These are phyloP conservation scores for Phytophthora quininea DNA, from an alignment of 352 stramenopile genomes.

Conservation along the genomic window DNA sequence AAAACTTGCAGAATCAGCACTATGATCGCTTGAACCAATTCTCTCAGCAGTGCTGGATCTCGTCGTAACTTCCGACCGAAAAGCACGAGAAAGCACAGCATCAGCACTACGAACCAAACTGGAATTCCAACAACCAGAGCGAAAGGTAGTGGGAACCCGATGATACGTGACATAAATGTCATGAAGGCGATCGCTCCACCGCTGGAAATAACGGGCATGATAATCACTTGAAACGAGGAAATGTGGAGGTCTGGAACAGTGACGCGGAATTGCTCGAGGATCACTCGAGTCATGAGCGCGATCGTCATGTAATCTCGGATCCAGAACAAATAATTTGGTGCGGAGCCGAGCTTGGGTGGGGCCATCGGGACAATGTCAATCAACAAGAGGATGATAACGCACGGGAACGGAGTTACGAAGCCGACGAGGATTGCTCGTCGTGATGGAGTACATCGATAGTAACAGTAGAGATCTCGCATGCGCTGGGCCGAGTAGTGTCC, in stretches of 20 bases:
- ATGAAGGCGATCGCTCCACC: conserved; percentile 13
- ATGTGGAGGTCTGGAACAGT: conserved; percentile 16
- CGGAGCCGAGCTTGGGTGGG: conserved; percentile 17
- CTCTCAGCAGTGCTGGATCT: conserved; percentile 7
- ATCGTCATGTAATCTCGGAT: conserved; percentile 29
- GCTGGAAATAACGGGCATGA: conserved; percentile 8
- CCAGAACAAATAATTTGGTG: conserved; percentile 44
- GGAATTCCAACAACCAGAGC: conserved; percentile 29
- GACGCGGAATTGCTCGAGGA: conserved; percentile 35
- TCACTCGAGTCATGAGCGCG: conserved; percentile 32
- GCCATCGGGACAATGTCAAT: conserved; percentile 31
- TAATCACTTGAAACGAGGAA: conserved; percentile 3
- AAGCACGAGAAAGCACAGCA: conserved; percentile 17
- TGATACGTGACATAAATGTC: conserved; percentile 21
- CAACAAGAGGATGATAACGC: conserved; percentile 26
- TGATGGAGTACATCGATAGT: neutral
- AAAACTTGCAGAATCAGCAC: conserved; percentile 37
- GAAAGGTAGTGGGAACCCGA: conserved; percentile 56
- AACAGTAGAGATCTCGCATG: conserved; percentile 11
- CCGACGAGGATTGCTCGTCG: conserved; percentile 8
- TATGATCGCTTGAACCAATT: conserved; percentile 18
- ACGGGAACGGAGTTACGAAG: conserved; percentile 32
- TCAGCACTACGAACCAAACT: conserved; percentile 24
- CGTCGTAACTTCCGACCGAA: conserved; percentile 25
- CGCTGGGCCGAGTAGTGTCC: conserved; percentile 43